phyloP scores from a whole-genome alignment of 2,329 filamentous ascomycete genomes.

The Stachybotrys chartarum region DNA sequence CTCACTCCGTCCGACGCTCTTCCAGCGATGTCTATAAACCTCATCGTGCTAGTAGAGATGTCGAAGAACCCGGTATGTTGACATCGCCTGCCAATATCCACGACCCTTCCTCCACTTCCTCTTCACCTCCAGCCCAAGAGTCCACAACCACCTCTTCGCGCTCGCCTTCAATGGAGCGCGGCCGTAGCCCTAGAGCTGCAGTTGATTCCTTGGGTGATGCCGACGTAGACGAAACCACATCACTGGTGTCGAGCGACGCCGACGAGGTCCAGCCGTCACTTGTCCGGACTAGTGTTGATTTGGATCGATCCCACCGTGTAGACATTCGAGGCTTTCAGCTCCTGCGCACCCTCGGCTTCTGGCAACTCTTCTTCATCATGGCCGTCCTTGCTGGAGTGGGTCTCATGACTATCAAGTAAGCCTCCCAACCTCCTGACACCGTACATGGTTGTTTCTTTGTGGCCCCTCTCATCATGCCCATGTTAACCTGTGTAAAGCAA shows the following conservation, averaged over 20 bases:
- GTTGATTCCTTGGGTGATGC: constrained; percentile 18
- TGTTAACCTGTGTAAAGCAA: constrained; percentile 51
- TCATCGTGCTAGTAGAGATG: background rate
- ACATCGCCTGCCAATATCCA: background rate
- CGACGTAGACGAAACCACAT: constrained; percentile 68
- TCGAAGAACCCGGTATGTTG: constrained; percentile 61
- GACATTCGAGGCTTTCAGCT: constrained; percentile 84
- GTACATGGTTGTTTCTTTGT: background rate
- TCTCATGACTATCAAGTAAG: constrained; percentile 98
- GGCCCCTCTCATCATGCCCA: constrained; percentile 2
- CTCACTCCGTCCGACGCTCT: constrained; percentile 33
- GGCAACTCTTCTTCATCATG: constrained; percentile 84
- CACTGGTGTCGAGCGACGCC: constrained; percentile 62
- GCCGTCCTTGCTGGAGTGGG: constrained; percentile 88
- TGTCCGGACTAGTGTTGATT: constrained; percentile 57
- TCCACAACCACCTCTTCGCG: background rate
- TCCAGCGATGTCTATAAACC: constrained; percentile 33
- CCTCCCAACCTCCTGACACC: constrained; percentile 6
- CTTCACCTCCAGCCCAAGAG: background rate
- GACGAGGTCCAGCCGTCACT: constrained; percentile 41
- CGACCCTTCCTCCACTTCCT: background rate
- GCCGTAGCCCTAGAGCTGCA: background rate
- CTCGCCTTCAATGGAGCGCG: background rate
- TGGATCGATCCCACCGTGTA: constrained; percentile 70
- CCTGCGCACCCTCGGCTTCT: constrained; percentile 70